phyloP scores from a whole-genome alignment of 2,329 filamentous ascomycete genomes.

The Penicillium occitanis region DNA sequence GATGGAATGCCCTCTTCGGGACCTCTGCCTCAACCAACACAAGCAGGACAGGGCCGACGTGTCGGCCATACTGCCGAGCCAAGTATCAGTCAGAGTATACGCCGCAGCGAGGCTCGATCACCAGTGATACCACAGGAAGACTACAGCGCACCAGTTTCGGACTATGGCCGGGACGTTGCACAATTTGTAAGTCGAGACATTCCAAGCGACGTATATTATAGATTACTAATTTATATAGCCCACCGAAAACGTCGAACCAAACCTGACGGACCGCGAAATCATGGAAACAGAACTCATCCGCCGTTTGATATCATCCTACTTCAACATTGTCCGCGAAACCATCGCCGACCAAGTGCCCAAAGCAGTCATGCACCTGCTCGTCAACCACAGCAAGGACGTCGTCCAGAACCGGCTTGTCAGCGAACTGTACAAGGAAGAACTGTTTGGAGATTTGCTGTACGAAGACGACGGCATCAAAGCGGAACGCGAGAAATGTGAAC shows the following conservation, averaged over 20 bases:
- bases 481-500: slow-evolving; percentile 98
- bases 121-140: slow-evolving; percentile 48
- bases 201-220: background rate
- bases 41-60: slow-evolving; percentile 57
- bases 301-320: slow-evolving; percentile 95
- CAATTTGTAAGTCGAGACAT: slow-evolving; percentile 48
- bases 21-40: slow-evolving; percentile 41
- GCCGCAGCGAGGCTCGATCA: slow-evolving; percentile 57
- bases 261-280: slow-evolving; percentile 89
- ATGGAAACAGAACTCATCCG: slow-evolving; percentile 98
- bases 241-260: slow-evolving; percentile 65
- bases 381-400: slow-evolving; percentile 97
- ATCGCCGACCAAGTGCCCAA: slow-evolving; percentile 98
- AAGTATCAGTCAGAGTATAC: slow-evolving; percentile 78
- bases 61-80: slow-evolving; percentile 77
- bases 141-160: slow-evolving; percentile 33
- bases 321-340: slow-evolving; percentile 98
- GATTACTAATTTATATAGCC: slow-evolving; percentile 29
- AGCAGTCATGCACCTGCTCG: slow-evolving; percentile 96
- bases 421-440: slow-evolving; percentile 85
- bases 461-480: slow-evolving; percentile 97
- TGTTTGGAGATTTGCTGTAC: slow-evolving; percentile 92
- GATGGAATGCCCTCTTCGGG: slow-evolving; percentile 60
- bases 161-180: slow-evolving; percentile 45
- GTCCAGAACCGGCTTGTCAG: slow-evolving; percentile 96